These are phyloP conservation scores for Fusarium lyarnte DNA, from an alignment of 2,329 filamentous ascomycete genomes.

Conservation along the genomic window DNA sequence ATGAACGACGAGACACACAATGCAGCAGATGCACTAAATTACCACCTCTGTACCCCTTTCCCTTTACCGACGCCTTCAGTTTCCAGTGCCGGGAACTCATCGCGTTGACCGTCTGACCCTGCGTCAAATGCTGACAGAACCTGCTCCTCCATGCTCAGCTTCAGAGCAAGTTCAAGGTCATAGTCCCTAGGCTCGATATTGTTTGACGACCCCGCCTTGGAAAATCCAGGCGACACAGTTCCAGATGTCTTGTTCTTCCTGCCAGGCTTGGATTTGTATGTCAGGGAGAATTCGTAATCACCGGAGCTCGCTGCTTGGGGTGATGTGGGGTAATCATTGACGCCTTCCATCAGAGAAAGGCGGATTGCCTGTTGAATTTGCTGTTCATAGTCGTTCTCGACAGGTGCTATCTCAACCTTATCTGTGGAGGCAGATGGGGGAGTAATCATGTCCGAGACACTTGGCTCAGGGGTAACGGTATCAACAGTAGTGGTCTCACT, in stretches of 20 bases:
- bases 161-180: conserved; percentile 68
- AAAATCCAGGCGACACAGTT: conserved; percentile 49
- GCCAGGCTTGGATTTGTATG: conserved; percentile 53
- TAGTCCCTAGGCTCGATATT: conserved; percentile 53
- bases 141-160: conserved; percentile 68
- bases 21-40: conserved; percentile 3
- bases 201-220: conserved; percentile 42
- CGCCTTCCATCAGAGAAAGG: conserved; percentile 67
- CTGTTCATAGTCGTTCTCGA: conserved; percentile 65
- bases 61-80: conserved; percentile 57
- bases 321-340: conserved; percentile 58
- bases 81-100: conserved; percentile 55
- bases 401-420: background rate
- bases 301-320: conserved; percentile 57
- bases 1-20: background rate
- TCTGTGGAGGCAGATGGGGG: conserved; percentile 25
- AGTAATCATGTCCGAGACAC: conserved; percentile 55
- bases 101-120: conserved; percentile 32
- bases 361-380: conserved; percentile 72
- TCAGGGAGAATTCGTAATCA: conserved; percentile 63
- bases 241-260: conserved; percentile 53
- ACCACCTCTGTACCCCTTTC: conserved; percentile 48
- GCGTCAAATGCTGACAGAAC: conserved; percentile 35
- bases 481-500: conserved; percentile 54
- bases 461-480: conserved; percentile 66